A percentile compares a stretch with the other conserved stretches of the same genome.
These are phyloP conservation scores for Claviceps maximensis DNA, from an alignment of 2,329 filamentous ascomycete species.

Conservation along the genomic window DNA sequence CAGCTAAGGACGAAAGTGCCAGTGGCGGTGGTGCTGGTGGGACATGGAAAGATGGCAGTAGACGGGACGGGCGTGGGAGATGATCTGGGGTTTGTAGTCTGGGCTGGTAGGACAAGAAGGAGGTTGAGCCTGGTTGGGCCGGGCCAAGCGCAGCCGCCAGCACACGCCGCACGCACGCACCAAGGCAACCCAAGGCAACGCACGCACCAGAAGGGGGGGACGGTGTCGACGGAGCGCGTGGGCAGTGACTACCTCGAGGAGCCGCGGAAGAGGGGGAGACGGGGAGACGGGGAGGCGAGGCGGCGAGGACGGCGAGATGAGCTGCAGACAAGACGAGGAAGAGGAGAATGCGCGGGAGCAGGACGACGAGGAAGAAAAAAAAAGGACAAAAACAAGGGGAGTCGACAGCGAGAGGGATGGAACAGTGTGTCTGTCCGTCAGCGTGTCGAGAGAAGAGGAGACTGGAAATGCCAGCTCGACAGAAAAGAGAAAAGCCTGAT, in stretches of 20 bases:
- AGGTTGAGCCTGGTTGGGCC: constrained; percentile 8
- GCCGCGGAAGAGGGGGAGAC: constrained; percentile 2
- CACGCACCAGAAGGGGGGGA: background rate
- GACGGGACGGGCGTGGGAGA: constrained; percentile 12
- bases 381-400: background rate
- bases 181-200: too few species aligned
- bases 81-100: constrained; percentile 12
- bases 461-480: background rate
- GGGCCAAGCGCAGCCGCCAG: constrained; percentile 8
- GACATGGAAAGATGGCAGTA: constrained; percentile 17
- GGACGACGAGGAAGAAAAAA: background rate
- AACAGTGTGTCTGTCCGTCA: background rate
- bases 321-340: background rate
- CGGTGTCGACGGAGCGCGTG: constrained; percentile 3
- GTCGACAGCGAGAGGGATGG: constrained; percentile 6
- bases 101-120: constrained; percentile 8
- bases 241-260: constrained; percentile 7
- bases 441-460: background rate
- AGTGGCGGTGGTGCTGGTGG: constrained; percentile 7
- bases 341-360: background rate
- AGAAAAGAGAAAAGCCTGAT: background rate
- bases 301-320: too few species aligned
- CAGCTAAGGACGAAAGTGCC: constrained; percentile 7
- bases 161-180: constrained; percentile 2
- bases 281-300: background rate